Base-by-base conservation (phyloP, 169 alveolate genomes). In the Babesia caballi region DNA sequence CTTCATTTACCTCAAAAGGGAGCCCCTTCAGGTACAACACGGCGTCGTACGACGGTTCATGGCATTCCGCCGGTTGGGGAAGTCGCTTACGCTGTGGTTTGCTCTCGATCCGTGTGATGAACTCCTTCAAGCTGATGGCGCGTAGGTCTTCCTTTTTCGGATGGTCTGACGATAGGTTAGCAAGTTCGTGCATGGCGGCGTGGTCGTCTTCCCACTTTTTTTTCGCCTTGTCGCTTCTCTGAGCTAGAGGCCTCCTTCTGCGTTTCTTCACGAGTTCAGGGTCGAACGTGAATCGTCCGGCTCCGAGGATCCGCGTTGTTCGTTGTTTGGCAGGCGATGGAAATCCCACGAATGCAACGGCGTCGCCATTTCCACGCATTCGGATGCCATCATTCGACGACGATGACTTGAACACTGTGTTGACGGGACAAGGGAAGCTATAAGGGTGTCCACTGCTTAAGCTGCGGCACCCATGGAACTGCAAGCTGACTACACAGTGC, bases 11-110 rank as follows among this genome's bases (percentile, higher is more conserved):
- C 51, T 72, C 73, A 51, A 21, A 81, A 3, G 88, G 88, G 17
- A 81, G 35, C 23, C 88, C 88, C 50, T 70, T 81, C 0, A 81
- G 54, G 27, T 81, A 71, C 28, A 81, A 25, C 25, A 81, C 27
- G 23, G 84, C 83, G 44, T 81, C 81, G 51, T 81, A 81, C n/a
- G 61, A 47, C 3, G 66, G 80, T 1, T 65, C 65, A 25, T 65
- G 44, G 1, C 66, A 32, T 25, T 58, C 84, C 7, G 73, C 67
- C 21, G 88, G 88, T 1, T 17, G 50, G 6, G 83, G 84, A 21
- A 81, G 30, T 0, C 75, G 61, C 46, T 68, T 78, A 27, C 76
- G 72, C 25, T 50, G 52, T 11, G 83, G 74, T 12, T 23, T 28
- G 28, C 38, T n/a, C 53, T 78, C 75, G 21, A 69, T 50, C 19